Evolutionary conservation across 2,329 filamentous ascomycete species (phyloP).

Genomic region (Neofusicoccum cordaticola): DNA sequence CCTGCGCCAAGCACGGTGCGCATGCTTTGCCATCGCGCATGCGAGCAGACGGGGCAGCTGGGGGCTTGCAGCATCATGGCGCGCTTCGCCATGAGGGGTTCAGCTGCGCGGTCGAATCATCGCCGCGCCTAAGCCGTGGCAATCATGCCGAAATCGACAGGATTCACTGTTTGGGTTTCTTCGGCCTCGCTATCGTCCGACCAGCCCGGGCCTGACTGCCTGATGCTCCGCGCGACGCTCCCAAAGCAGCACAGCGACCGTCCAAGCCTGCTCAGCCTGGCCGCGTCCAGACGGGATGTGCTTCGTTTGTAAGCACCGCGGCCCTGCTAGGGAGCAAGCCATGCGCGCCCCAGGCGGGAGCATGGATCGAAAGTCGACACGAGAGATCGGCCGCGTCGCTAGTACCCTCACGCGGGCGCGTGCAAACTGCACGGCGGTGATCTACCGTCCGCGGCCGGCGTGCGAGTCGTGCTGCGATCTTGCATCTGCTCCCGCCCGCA

Average conservation of each 20-base stretch:
- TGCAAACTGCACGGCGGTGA: conserved; percentile 13
- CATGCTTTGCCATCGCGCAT: conserved; percentile 1
- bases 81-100: conserved; percentile 6
- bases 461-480: conserved; percentile 14
- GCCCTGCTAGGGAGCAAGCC: neutral
- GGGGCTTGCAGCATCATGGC: conserved; percentile 8
- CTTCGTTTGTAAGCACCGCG: neutral
- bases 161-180: conserved; percentile 7
- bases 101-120: conserved; percentile 1
- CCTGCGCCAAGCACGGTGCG: neutral
- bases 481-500: conserved; percentile 15
- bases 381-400: conserved; percentile 10
- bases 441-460: conserved; percentile 12
- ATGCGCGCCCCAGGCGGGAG: neutral
- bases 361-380: conserved; percentile 10
- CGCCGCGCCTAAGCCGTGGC: neutral
- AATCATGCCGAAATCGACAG: neutral
- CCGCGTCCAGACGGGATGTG: neutral
- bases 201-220: neutral
- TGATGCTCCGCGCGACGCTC: conserved; percentile 6
- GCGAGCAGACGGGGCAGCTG: neutral
- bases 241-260: conserved; percentile 8
- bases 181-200: neutral
- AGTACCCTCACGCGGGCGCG: conserved; percentile 1
- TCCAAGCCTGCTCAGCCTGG: conserved; percentile 4